Percentiles rank a stretch among this genome's conserved stretches.
Conservation (phyloP, 2,329 filamentous ascomycete genomes). For the Pseudodiploospora longispora region DNA sequence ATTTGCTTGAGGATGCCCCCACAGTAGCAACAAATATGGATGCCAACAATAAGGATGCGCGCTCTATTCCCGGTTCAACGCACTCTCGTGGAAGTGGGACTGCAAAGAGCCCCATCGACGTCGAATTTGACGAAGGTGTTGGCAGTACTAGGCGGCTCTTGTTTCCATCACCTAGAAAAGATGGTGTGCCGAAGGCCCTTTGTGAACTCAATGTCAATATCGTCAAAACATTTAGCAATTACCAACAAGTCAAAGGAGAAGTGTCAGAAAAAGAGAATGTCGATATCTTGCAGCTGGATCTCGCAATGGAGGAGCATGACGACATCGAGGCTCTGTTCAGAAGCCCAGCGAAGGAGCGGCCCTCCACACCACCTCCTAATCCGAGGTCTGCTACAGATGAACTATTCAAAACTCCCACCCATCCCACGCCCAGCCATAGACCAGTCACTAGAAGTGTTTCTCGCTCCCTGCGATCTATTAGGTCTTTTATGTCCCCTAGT, state of each 20-base stretch:
- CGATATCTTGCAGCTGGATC: conserved; percentile 28
- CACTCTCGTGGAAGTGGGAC: conserved; percentile 50
- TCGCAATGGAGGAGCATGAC: conserved; percentile 33
- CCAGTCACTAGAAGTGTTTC: conserved; percentile 55
- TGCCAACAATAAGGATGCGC: conserved; percentile 9
- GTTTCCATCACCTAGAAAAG: conserved; percentile 68
- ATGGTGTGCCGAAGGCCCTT: conserved; percentile 53
- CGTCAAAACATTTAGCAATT: conserved; percentile 34
- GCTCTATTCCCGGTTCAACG: conserved; percentile 33
- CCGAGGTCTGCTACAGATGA: conserved; percentile 31
- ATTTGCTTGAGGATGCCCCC: background rate
- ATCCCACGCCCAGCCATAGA: conserved; percentile 52
- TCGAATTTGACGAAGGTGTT: conserved; percentile 38
- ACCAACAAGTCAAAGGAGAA: conserved; percentile 26
- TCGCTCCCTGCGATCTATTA: conserved; percentile 42
- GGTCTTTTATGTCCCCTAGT: conserved; percentile 36
- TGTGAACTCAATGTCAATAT: conserved; percentile 49
- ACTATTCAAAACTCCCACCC: conserved; percentile 54
- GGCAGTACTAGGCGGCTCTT: conserved; percentile 60
- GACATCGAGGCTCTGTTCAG: conserved; percentile 61
- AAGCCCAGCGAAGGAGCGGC: conserved; percentile 37
- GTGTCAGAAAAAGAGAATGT: conserved; percentile 38
- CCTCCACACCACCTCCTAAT: conserved; percentile 45
- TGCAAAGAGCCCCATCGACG: conserved; percentile 47
- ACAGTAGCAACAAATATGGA: conserved; percentile 1